Evolutionary conservation across 1,284 basidiomycete species (phyloP), one percentile per base, ranked within the genome.

Genomic region (Puccinia polysora): DNA sequence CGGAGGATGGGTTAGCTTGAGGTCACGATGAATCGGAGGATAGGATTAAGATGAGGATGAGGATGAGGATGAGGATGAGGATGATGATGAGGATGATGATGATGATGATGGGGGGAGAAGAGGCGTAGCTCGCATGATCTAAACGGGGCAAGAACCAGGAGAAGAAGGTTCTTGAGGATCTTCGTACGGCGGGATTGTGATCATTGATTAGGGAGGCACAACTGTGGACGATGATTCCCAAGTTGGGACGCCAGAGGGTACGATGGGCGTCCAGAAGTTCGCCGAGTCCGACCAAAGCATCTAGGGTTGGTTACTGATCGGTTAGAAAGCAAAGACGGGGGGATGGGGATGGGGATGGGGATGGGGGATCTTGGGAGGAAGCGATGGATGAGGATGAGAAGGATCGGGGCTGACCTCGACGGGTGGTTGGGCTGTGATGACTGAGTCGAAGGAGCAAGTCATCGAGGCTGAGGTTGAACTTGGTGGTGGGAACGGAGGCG

Each of bases 361-460:
- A 52, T 28, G 12, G 5, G 50, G 32, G 36, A 5, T n/a, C n/a
- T n/a, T 23, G 45, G 10, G 20, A 47, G 28, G 43, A 32, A 34
- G 8, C 45, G 4, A 52, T 28, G 12, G 5, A 65, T 30, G 36
- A 5, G 18, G 7, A 53, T n/a, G 4, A 65, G 25, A 14, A 2
- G 28, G 25, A n/a, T 53, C 25, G 20, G 25, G 6, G 38, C 49
- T 47, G 59, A 87, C 88, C 90, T 83, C 86, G 89, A 30, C 91
- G 85, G 12, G 86, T 86, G 23, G 84, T 84, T 0, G 87, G 81
- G 78, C 86, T 92, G 78, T 95, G 89, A 79, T 98, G 95, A 76
- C 89, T 89, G 45, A 90, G 79, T 75, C 92, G 88, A 6, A 85
- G 81, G 15, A 92, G 81, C 18, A 98, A 83, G 77, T 96, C 90